Evolutionary conservation across 2,329 filamentous ascomycete genomes (phyloP), one percentile per base, ranked within the genome.

Genomic region (Pestalotiopsis sp.): DNA sequence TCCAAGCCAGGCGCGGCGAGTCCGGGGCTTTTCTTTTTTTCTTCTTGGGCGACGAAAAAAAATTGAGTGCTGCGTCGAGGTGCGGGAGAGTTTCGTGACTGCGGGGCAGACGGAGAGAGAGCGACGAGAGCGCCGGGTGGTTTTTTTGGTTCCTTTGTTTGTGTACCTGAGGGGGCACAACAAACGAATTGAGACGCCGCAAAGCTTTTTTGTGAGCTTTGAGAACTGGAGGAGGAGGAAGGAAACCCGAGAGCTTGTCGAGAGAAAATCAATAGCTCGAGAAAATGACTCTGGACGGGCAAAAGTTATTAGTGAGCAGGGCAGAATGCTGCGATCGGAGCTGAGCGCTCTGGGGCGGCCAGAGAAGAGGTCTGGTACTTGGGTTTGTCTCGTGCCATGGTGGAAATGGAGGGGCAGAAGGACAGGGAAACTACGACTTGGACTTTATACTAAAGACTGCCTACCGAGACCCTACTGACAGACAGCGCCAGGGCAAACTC

Each of bases 311-410:
- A 59, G 30, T 24, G 52, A 55, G 30, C 39, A 38, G 57, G 64
- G 52, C 64, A 58, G 20, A 52, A 59, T 66, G 35, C 44, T 48
- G 62, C 13, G 22, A 20, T 68, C 39, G 67, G 61, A 62, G 59
- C 63, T 65, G 64, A 58, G 52, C 76, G 75, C 75, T 78, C 77
- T 77, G 78, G 75, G 75, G 30, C 77, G 76, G 44, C 74, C 75
- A 74, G 76, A 80, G 30, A 35, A 35, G 30, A 35, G 30, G 30
- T 35, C 30, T 35, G 30, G 73, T 73, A 75, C 77, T 73, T 77
- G 76, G 79, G 79, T 77, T 73, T 78, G 77, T 79, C 78, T 81
- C 78, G 79, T 81, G 79, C 80, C 81, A 81, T 81, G 73, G 73
- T 73, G 73, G 71, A 73, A 77, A 48, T 73, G 74, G 76, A 77